Evolutionary conservation across 2,329 filamentous ascomycete genomes (phyloP), one percentile per base, ranked within the genome.

Genomic region (Arthroderma sp.): DNA sequence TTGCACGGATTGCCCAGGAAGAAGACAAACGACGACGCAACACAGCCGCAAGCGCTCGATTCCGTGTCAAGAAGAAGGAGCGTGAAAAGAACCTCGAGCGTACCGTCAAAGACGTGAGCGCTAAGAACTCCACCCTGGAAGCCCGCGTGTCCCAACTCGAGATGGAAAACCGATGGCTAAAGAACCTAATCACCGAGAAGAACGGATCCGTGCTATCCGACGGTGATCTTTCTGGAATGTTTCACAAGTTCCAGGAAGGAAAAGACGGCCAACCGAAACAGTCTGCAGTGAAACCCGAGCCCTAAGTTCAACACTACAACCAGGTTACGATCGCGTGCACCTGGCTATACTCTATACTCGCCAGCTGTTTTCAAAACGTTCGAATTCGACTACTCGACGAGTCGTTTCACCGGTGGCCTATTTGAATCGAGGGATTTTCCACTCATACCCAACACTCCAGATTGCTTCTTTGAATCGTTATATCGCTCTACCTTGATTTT

Each of bases 51-150:
- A 87, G 81, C 52, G 86, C 86, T 11, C 82, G 86, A 41, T 94
- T 94, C 74, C 82, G 86, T 48, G 79, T 91, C 61, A 94, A 94
- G 78, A 94, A 94, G 81, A 94, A 94, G 77, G 85, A 91, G 67
- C 81, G 86, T 42, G 86, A 94, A 69, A 83, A 88, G 63, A 82
- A 84, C 6, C 77, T 93, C 43, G 85, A 89, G 64, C 79, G 78
- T 57, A 81, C 78, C 3, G 81, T 85, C 55, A 86, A 87, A 64
- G 86, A 93, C 53, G 84, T 89, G 66, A 77, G 77, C 29, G 83
- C 91, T 38, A 87, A 87, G 67, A 83, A 88, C 42, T 71, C 76
- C 11, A 70, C 71, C 11, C 73, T 94, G 5, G 84, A 93, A 65
- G 73, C 73, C 55, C 78, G 78, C 47, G 81, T 91, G 44, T 74